phyloP scores from a whole-genome alignment of 2,329 filamentous ascomycete species.

The Hypoxylon sp. region DNA sequence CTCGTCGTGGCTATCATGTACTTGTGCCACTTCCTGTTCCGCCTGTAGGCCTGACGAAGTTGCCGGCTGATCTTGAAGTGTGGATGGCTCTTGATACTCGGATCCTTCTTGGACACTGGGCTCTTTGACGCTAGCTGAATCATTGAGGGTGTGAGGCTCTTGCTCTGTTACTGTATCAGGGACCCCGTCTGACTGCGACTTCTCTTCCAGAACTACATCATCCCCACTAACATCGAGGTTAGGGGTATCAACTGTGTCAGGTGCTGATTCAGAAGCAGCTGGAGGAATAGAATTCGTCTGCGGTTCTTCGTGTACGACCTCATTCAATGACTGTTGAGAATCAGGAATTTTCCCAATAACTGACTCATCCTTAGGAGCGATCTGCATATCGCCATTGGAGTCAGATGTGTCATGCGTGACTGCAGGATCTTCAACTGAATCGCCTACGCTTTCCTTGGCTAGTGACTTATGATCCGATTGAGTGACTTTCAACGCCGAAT shows the following conservation, averaged over 20 bases:
- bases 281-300: neutral
- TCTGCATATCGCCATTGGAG: neutral
- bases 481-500: neutral
- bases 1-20: conserved; percentile 2
- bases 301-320: neutral
- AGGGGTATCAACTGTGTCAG: neutral
- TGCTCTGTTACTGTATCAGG: neutral
- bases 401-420: neutral
- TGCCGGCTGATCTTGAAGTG: neutral
- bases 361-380: neutral
- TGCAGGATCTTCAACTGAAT: neutral
- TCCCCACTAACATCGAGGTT: neutral
- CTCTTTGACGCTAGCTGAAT: neutral
- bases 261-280: neutral
- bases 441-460: neutral
- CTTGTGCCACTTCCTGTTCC: neutral
- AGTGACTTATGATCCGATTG: neutral
- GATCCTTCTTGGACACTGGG: neutral
- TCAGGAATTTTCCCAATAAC: neutral
- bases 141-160: neutral
- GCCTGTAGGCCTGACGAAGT: neutral
- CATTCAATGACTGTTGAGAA: neutral
- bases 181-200: neutral
- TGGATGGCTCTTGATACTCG: neutral
- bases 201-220: neutral